Conservation (phyloP, 2,329 filamentous ascomycete species). For the Apiospora kogelbergensis region DNA sequence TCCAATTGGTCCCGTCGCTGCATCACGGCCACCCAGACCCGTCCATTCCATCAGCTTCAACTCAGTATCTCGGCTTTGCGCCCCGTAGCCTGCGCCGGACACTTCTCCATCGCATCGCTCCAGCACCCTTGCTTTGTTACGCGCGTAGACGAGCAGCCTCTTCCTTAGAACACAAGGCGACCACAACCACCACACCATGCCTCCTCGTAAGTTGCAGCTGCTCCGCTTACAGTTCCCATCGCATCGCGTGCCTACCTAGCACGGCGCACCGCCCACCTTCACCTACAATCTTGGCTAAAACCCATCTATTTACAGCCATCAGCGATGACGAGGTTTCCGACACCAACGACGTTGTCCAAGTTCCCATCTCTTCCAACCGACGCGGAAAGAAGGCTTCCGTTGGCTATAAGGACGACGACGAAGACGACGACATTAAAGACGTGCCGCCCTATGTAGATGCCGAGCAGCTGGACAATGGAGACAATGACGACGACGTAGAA, state of each 20-base stretch:
- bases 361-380: neutral
- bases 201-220: slow-evolving; percentile 24
- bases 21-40: neutral
- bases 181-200: slow-evolving; percentile 20
- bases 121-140: neutral
- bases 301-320: slow-evolving; percentile 30
- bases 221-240: neutral
- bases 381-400: slow-evolving; percentile 15
- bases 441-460: neutral
- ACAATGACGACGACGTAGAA: slow-evolving; percentile 23
- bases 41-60: neutral
- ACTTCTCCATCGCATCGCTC: neutral
- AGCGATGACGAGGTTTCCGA: slow-evolving; percentile 44
- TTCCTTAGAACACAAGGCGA: neutral
- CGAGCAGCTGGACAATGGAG: slow-evolving; percentile 19
- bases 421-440: slow-evolving; percentile 10
- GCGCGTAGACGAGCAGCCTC: neutral
- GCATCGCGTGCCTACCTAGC: neutral
- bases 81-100: neutral
- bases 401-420: neutral
- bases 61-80: neutral
- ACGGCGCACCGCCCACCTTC: no score
- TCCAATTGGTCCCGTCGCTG: neutral
- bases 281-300: slow-evolving; percentile 16
- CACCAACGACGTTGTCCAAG: slow-evolving; percentile 22